Conservation (phyloP, 306 rosid genomes). For the Cicer bijugum region DNA sequence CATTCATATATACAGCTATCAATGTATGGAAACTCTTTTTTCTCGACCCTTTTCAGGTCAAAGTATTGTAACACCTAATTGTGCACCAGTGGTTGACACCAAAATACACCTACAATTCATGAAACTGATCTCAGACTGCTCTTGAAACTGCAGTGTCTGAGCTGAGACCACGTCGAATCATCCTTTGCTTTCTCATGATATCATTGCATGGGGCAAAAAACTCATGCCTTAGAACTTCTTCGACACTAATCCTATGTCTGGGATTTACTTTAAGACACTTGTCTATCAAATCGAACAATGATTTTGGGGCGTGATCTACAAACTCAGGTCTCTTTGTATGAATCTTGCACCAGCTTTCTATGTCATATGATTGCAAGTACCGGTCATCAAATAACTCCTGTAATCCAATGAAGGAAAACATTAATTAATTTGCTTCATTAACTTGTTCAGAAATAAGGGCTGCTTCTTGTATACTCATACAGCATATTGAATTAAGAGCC, state of each 20-base stretch:
- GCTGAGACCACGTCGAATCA: constrained; percentile 39
- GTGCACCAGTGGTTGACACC: constrained; percentile 1
- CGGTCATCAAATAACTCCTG: constrained; percentile 65
- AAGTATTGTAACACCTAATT: neutral
- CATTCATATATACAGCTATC: constrained; percentile 29
- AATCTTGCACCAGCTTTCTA: constrained; percentile 62
- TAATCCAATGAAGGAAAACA: constrained; percentile 21
- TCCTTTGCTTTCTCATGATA: constrained; percentile 52
- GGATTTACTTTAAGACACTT: constrained; percentile 73
- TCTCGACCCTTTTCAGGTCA: neutral
- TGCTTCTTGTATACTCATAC: neutral
- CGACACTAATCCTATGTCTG: constrained; percentile 62
- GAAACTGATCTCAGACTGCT: constrained; percentile 22
- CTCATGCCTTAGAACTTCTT: constrained; percentile 69
- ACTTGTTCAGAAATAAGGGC: constrained; percentile 5
- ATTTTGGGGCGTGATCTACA: constrained; percentile 51
- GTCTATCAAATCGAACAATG: constrained; percentile 67
- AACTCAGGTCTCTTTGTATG: constrained; percentile 64
- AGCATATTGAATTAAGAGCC: neutral
- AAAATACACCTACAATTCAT: constrained; percentile 10
- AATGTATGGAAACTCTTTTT: neutral
- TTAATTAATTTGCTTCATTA: constrained; percentile 19
- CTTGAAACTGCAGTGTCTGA: constrained; percentile 34
- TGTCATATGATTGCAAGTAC: constrained; percentile 52
- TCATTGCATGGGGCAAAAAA: constrained; percentile 59